Evolutionary conservation across 2,329 filamentous ascomycete genomes (phyloP), one percentile per base, ranked within the genome.

Genomic region (Nothomitra cinnamomea): DNA sequence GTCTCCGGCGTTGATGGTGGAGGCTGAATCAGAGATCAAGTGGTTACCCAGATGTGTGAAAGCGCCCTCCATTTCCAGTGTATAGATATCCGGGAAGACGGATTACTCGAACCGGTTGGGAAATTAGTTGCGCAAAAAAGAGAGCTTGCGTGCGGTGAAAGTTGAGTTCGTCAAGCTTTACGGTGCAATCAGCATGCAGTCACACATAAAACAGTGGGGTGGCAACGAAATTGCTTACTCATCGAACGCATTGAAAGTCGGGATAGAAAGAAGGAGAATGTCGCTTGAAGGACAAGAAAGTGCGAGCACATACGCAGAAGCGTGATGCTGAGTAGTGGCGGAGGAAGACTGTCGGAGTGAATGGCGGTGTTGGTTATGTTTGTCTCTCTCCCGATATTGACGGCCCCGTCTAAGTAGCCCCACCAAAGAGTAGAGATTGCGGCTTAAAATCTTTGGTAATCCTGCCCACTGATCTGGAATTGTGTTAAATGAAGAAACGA

Each of bases 1-100:
- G 63, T 85, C 80, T 62, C 79, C 83, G 59, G 88, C 88, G 63
- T 94, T 94, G 69, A 95, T 95, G 57, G 84, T 86, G 56, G 84
- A 82, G 53, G 83, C 85, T 52, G 84, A 87, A 69, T 89, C 85
- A 63, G 85, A 88, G 64, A 92, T 81, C 61, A 89, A 73, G 69
- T 89, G 84, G 70, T 92, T 94, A 63, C 84, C 85, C 63, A 90
- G 79, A 69, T 92, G 84, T 58, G 83, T 90, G 66, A 94, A 94
- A 60, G 87, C 85, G 66, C 83, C 85, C 73, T 92, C 86, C 86
- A 92, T 90, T 21, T 42, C 35, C n/a, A 7, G 22, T 45, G 15
- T 1, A 21, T 5, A 4, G 28, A 32, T 60, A 50, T 60, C 32
- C 52, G 64, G 52, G 60, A 54, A 55, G 55, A 57, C 10, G 28